phyloP scores from a whole-genome alignment of 75 land plant species.

The Chamaecyparis obtusa region DNA sequence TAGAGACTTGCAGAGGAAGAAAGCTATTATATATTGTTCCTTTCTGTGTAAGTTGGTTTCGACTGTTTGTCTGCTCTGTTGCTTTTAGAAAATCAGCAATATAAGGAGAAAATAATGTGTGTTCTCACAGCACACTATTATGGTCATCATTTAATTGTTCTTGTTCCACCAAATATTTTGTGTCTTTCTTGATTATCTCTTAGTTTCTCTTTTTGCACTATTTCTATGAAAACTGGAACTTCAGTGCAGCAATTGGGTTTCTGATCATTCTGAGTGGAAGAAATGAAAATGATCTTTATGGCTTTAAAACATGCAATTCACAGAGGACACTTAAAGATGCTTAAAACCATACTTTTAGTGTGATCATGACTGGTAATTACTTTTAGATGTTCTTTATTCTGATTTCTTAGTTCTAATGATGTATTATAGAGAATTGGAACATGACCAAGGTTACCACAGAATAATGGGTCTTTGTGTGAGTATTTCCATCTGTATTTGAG shows the following conservation, averaged over 20 bases:
- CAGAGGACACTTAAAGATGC: background rate
- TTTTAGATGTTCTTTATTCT: background rate
- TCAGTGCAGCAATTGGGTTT: background rate
- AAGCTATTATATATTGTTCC: background rate
- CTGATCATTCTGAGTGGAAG: background rate
- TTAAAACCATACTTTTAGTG: background rate
- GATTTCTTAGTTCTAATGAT: background rate
- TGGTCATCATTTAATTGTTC: background rate
- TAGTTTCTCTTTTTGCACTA: background rate
- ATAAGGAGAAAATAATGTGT: background rate
- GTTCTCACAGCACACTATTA: background rate
- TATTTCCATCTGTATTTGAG: background rate
- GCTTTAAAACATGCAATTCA: background rate
- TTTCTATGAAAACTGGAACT: background rate
- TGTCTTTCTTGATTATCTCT: background rate
- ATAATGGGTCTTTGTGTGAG: background rate
- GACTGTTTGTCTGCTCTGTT: background rate
- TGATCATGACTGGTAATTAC: background rate
- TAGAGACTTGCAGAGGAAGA: background rate
- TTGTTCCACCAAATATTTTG: background rate
- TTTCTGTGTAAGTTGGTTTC: background rate
- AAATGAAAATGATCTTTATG: background rate
- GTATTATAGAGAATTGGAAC: background rate
- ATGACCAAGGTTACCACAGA: background rate
- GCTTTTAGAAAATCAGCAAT: background rate